A percentile compares a stretch with the other conserved stretches of the same genome.
Conservation (phyloP, 1,284 basidiomycete genomes). For the Malassezia arunalokei region DNA sequence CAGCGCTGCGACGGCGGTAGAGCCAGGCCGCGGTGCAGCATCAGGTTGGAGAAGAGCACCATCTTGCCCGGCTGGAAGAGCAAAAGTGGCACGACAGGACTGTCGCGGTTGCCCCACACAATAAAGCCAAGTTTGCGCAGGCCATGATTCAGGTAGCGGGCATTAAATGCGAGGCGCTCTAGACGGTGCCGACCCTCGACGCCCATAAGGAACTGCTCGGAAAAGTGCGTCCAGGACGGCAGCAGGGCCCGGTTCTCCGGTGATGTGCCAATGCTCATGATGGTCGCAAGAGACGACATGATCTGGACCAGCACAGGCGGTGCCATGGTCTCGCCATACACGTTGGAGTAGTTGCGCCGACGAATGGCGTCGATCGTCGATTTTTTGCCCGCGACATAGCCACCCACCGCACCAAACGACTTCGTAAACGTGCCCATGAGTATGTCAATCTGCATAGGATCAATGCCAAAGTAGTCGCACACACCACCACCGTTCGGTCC, state of each 20-base stretch:
- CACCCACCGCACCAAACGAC: conserved; percentile 92
- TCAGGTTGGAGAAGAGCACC: conserved; percentile 40
- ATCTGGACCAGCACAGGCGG: conserved; percentile 86
- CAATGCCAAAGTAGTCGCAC: conserved; percentile 81
- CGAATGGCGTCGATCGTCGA: conserved; percentile 69
- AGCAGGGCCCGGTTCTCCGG: conserved; percentile 34
- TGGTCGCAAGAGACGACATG: conserved; percentile 80
- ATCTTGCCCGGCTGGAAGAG: conserved; percentile 68
- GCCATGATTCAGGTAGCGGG: conserved; percentile 76
- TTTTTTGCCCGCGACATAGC: conserved; percentile 80
- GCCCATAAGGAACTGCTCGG: conserved; percentile 30
- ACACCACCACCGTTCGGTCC: conserved; percentile 89
- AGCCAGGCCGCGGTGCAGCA: conserved; percentile 32
- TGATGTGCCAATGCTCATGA: conserved; percentile 61
- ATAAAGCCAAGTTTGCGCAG: conserved; percentile 91
- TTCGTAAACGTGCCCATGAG: conserved; percentile 99
- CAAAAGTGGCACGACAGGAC: conserved; percentile 83
- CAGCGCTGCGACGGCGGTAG: conserved; percentile 35
- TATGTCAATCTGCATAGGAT: conserved; percentile 72
- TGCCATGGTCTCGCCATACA: conserved; percentile 80
- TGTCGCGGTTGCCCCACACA: conserved; percentile 80
- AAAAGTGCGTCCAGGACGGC: conserved; percentile 36
- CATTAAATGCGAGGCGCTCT: conserved; percentile 83
- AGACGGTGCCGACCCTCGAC: conserved; percentile 68
- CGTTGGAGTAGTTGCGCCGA: conserved; percentile 66